Evolutionary conservation across 257 asterid species (phyloP), one percentile per base, ranked within the genome.

Genomic region (Jasminum sambac): DNA sequence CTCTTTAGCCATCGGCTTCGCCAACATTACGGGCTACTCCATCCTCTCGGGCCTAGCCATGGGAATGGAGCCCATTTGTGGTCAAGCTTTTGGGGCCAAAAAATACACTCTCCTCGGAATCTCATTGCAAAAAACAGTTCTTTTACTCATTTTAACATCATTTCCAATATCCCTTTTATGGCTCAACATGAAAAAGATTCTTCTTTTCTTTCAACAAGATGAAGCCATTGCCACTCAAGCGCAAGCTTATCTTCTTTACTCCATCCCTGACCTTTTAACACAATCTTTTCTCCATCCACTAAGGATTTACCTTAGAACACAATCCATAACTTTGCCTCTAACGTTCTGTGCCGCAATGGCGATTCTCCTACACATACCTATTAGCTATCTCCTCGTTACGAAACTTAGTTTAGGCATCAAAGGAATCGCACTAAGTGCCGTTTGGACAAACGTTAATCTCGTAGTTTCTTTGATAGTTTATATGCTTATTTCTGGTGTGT

Each of bases 41-140:
- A 68, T 77, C 16, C 78, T 77, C 19, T 77, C 81, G 1, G 78
- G 81, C 14, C 62, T 77, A 68, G 76, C 82, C 72, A 74, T 74
- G 79, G 82, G 82, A 26, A 78, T 78, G 79, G 82, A 78, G 25
- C 82, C 82, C 2, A 74, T 78, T 23, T 78, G 79, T 38, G 79
- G 76, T 19, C 82, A 78, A 69, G 78, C 82, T 43, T 78, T 78
- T 64, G 82, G 82, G 37, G 79, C 82, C 25, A 73, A 69, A 66
- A 78, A 23, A 16, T 64, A 78, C 30, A 64, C 57, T 0, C 73
- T 78, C 46, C 75, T 78, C 17, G 79, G 79, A 55, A 41, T 74
- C 12, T 34, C 71, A 30, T 69, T 77, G 41, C 78, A 77, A 39
- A 68, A 63, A 44, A 38, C 25, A 11, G 67, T 64, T 11, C 67